A percentile compares a stretch with the other conserved stretches of the same genome.
Conservation (phyloP, 75 land plant species). For the Chamaecyparis obtusa region DNA sequence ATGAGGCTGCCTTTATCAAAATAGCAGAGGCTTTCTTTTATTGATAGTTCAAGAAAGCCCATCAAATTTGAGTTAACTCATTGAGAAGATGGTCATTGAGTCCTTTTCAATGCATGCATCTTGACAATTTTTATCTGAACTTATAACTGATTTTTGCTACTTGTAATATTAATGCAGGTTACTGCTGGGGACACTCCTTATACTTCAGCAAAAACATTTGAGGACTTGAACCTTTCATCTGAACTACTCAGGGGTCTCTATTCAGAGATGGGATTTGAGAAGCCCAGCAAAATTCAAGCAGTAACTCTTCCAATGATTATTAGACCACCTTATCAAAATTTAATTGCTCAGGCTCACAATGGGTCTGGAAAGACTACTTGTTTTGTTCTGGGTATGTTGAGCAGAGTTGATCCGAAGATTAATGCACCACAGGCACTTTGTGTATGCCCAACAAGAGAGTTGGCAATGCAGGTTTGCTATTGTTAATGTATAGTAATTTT, state of each 20-base stretch:
- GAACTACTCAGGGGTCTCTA: slow-evolving; percentile 61
- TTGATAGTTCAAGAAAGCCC: not conserved
- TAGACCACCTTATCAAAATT: slow-evolving; percentile 72
- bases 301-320: slow-evolving; percentile 89
- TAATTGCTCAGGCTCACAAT: slow-evolving; percentile 96
- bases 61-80: not conserved
- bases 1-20: not conserved
- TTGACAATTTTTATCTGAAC: not conserved
- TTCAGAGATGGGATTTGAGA: slow-evolving; percentile 73
- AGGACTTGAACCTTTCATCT: slow-evolving; percentile 61
- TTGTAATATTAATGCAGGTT: slow-evolving; percentile 45
- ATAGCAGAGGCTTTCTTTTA: not conserved
- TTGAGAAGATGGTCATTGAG: not conserved
- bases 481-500: not conserved
- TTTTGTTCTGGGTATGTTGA: slow-evolving; percentile 93
- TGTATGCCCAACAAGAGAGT: slow-evolving; percentile 91
- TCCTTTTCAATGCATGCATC: not conserved
- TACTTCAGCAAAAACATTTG: slow-evolving; percentile 68
- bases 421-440: slow-evolving; percentile 86
- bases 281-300: slow-evolving; percentile 93
- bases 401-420: slow-evolving; percentile 70
- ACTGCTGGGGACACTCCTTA: slow-evolving; percentile 63
- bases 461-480: slow-evolving; percentile 72
- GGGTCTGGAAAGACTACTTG: slow-evolving; percentile 99
- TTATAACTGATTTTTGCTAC: slow-evolving; percentile 10